Evolutionary conservation across 352 stramenopile species (phyloP).

Genomic region (Phytophthora tubulina): DNA sequence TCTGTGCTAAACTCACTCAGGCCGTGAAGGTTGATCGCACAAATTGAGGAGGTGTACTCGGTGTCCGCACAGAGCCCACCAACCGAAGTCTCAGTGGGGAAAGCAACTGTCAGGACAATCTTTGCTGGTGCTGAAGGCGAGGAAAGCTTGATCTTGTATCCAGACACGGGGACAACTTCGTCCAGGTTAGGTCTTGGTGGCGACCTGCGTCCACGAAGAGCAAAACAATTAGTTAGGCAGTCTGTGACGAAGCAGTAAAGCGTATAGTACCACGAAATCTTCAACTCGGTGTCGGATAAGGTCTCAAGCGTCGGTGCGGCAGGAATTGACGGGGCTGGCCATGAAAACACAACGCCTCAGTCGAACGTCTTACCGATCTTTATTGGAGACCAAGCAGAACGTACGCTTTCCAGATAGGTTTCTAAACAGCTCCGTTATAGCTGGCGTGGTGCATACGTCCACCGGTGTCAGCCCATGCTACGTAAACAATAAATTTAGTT

Average conservation of each 20-base stretch:
- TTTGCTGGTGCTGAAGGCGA: conserved; percentile 9
- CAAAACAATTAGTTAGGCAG: conserved; percentile 3
- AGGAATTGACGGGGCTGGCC: conserved; percentile 50
- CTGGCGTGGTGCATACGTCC: conserved; percentile 60
- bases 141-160: conserved; percentile 66
- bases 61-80: conserved; percentile 48
- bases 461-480: conserved; percentile 72
- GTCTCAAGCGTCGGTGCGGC: conserved; percentile 30
- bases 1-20: conserved; percentile 58
- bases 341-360: neutral
- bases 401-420: conserved; percentile 51
- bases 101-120: conserved; percentile 42
- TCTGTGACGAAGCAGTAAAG: neutral
- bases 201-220: conserved; percentile 30
- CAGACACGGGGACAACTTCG: conserved; percentile 67
- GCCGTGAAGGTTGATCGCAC: conserved; percentile 67
- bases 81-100: conserved; percentile 41
- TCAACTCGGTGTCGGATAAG: conserved; percentile 35
- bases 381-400: neutral
- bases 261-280: conserved; percentile 46
- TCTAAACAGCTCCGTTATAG: conserved; percentile 58
- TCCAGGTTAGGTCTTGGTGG: conserved; percentile 44
- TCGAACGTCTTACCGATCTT: neutral
- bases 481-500: neutral
- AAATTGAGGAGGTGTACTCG: conserved; percentile 56